These are phyloP conservation scores for Phytophthora citrophthora DNA, from an alignment of 352 stramenopile species.

Conservation along the genomic window DNA sequence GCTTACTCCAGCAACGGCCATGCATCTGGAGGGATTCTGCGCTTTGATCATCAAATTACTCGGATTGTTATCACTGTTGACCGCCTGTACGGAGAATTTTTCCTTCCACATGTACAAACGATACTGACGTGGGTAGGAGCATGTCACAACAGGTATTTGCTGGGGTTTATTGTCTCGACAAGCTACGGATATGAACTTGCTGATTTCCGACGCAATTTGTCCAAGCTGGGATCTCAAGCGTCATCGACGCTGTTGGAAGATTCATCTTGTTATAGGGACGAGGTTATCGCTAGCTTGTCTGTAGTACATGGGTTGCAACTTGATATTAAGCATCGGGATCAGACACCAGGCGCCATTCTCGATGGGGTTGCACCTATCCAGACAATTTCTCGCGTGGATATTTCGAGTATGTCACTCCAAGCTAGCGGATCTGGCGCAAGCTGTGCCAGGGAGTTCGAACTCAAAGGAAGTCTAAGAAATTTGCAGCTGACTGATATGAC, in stretches of 20 bases:
- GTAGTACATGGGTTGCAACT: constrained; percentile 46
- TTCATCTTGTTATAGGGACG: constrained; percentile 32
- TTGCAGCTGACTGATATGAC: constrained; percentile 76
- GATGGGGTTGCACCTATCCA: constrained; percentile 20
- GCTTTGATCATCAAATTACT: constrained; percentile 30
- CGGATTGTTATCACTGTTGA: constrained; percentile 37
- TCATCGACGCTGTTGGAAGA: constrained; percentile 35
- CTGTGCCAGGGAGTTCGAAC: constrained; percentile 28
- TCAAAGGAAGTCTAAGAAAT: constrained; percentile 77
- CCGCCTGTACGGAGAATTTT: constrained; percentile 43
- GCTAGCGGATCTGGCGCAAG: constrained; percentile 18
- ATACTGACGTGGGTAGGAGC: constrained; percentile 45
- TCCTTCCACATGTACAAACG: constrained; percentile 50
- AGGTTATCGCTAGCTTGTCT: constrained; percentile 31
- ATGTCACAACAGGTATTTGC: constrained; percentile 54
- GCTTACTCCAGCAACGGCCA: constrained; percentile 36
- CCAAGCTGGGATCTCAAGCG: constrained; percentile 47
- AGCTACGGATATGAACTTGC: constrained; percentile 65
- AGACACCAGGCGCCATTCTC: constrained; percentile 21
- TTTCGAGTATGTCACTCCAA: constrained; percentile 44
- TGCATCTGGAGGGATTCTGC: constrained; percentile 17
- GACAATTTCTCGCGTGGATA: constrained; percentile 39
- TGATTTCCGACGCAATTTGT: constrained; percentile 63
- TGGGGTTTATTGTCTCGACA: constrained; percentile 74
- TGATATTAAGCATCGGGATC: constrained; percentile 46